Percentiles rank a stretch among this genome's conserved stretches.
Evolutionary conservation across 306 rosid genomes (phyloP).

Genomic region (Vachellia pachyceras): DNA sequence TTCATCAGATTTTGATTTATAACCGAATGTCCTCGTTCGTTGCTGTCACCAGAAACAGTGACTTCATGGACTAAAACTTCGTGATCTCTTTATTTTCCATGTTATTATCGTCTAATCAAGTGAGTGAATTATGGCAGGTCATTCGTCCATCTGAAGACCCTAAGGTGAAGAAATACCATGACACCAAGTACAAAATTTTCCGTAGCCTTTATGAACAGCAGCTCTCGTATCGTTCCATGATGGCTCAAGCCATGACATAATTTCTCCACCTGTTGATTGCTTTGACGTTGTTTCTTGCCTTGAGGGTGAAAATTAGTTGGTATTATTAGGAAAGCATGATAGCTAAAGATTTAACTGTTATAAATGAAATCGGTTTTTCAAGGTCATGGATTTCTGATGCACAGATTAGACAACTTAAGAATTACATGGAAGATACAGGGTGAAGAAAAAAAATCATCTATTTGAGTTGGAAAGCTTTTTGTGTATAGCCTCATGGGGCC

Average conservation of each 20-base stretch:
- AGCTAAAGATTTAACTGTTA: background rate
- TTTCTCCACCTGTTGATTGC: constrained; percentile 20
- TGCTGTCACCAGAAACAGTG: background rate
- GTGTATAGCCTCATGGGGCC: constrained; percentile 20
- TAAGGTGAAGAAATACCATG: constrained; percentile 85
- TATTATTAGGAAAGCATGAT: background rate
- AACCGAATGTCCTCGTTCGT: background rate
- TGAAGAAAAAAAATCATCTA: constrained; percentile 2
- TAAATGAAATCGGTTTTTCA: background rate
- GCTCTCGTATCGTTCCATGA: constrained; percentile 71
- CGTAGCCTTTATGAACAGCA: constrained; percentile 83
- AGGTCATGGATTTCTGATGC: constrained; percentile 17
- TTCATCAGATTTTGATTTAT: constrained; percentile 10
- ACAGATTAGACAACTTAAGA: constrained; percentile 11
- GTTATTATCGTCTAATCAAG: constrained; percentile 3
- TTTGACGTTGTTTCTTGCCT: no score
- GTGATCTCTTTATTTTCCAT: constrained; percentile 19
- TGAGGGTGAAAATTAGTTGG: constrained; percentile 21
- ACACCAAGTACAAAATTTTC: constrained; percentile 78
- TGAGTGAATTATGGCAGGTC: constrained; percentile 59
- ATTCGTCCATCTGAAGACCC: constrained; percentile 83
- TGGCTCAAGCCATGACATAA: constrained; percentile 77
- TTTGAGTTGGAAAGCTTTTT: constrained; percentile 4
- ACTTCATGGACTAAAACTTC: background rate
- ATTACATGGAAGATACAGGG: background rate